Base-by-base conservation (phyloP, 306 rosid species). In the Quercus agrifolia region DNA sequence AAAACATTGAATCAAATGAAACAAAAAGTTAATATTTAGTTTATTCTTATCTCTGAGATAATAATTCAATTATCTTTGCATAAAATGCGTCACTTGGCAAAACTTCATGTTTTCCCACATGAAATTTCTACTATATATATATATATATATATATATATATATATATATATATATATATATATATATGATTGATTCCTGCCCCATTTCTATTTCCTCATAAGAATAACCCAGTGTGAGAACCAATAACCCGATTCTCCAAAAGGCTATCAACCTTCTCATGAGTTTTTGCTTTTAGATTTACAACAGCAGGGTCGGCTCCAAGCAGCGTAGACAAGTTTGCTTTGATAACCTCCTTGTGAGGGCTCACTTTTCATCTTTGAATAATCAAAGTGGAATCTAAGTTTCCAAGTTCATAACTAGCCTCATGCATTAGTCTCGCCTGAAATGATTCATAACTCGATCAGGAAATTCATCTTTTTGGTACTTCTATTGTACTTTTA, bases 211-310 rank as follows among this genome's bases (percentile, higher is more conserved):
- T 90, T 93, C 81, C 77, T 93, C 99, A 93, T 93, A 30, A 95
- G 87, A 81, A 95, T 97, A 84, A 91, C 93, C 78, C 97, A 30
- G 98, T 96, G 85, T 96, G 99, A 76, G 98, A 98, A 4, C 94
- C 99, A 86, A 96, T 91, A 66, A 98, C 91, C 84, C 99, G 83
- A 57, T 93, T 93, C 82, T 96, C 99, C 51, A 98, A 98, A 19
- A 95, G 94, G 83, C 98, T 93, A 81, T 93, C 99, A 7, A 96
- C 98, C 77, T 91, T 95, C 85, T 96, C 99, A 80, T 93, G 99
- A 74, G 99, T 93, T 87, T 95, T 95, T 41, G 97, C 99, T 23
- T 95, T 95, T 74, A 93, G 89, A 83, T 93, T 95, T 77, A 95
- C 98, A 28, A 91, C 92, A 49, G 96, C 79, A 17, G 92, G 85